Evolutionary conservation across 2,329 filamentous ascomycete species (phyloP), one percentile per base, ranked within the genome.

Genomic region (Penicillium sclerotiorum): DNA sequence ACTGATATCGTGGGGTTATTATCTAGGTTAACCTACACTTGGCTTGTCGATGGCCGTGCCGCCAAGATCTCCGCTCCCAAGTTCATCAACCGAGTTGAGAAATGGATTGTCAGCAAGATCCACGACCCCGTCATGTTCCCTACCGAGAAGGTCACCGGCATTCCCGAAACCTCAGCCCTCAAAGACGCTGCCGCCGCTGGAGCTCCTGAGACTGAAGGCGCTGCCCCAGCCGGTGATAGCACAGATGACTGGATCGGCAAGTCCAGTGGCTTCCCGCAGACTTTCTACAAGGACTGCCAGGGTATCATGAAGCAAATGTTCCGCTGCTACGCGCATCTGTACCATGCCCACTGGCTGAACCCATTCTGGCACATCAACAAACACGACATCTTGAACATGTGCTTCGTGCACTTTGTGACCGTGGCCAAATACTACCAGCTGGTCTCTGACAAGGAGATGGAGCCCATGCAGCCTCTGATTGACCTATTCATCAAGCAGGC

Each of bases 281-380:
- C 90, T 59, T 97, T 96, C 71, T 80, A 93, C 62, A 84, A 87
- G 54, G 91, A 96, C 61, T 94, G 93, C 78, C 91, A 95, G 77
- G 87, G 87, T 58, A 94, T 96, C 65, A 93, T 96, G 77, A 88
- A 92, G 63, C 94, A 96, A 75, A 97, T 99, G 88, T 97, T 99
- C 80, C 89, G 94, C 52, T 93, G 96, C 61, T 99, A 99, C 68
- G 88, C 94, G 40, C 94, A 99, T 73, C 85, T 99, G 53, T 99
- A 99, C 79, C 96, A 95, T 82, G 90, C 92, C 49, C 94, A 99
- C 73, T 99, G 90, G 73, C 77, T 86, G 53, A 88, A 90, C 59
- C 88, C 88, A 5, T 90, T 91, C 73, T 93, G 90, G 74, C 87
- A 92, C 70, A 80, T 93, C 58, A 90, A 89, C 74, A 74, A 75